Conservation (phyloP, 78 protist genomes). For the Diacronema lutheri region DNA sequence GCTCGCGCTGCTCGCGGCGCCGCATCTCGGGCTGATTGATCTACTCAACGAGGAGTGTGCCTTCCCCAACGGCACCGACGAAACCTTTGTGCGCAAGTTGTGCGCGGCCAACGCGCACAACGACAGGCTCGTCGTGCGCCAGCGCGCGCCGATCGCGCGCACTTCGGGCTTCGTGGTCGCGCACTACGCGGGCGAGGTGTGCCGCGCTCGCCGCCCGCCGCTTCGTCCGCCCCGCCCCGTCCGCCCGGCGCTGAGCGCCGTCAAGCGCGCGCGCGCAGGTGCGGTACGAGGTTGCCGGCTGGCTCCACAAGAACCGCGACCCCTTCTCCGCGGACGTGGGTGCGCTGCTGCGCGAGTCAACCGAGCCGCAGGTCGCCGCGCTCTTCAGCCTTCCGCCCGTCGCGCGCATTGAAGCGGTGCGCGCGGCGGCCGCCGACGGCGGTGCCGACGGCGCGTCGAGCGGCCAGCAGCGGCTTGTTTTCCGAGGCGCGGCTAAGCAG, state of each 20-base stretch:
- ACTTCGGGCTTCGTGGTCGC: no score
- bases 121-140: no score
- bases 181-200: background rate
- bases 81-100: constrained; percentile 50
- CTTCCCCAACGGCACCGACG: constrained; percentile 75
- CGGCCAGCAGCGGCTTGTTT: background rate
- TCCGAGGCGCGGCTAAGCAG: background rate
- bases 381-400: background rate
- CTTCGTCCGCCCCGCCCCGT: no score
- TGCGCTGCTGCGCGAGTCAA: background rate
- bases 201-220: no score
- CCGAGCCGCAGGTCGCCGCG: background rate
- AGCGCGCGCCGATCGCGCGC: no score
- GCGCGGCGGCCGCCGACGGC: no score
- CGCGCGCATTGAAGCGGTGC: no score
- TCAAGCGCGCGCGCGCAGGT: no score
- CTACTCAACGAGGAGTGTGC: constrained; percentile 84
- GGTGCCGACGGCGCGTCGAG: no score
- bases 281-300: background rate
- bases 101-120: no score
- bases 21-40: constrained; percentile 61
- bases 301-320: constrained; percentile 82
- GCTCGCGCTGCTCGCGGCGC: background rate
- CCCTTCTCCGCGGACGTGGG: constrained; percentile 53
- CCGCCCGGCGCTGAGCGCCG: no score